Conservation (phyloP, 139 green algal genomes). For the Coelastrella sp. region DNA sequence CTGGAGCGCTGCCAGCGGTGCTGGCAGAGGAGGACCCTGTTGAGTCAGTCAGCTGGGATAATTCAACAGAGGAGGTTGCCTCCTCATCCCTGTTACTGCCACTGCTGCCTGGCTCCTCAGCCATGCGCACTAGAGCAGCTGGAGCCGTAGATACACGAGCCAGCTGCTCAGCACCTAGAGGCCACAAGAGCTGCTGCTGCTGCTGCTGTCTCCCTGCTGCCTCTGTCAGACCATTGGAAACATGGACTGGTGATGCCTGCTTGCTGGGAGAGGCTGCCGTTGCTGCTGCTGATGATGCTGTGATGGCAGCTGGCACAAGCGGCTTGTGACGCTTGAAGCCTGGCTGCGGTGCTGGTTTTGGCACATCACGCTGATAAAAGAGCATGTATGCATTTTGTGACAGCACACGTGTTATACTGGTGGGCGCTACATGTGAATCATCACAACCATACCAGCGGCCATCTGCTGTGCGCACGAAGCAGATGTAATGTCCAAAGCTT, state of each 20-base stretch:
- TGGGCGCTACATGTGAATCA: constrained; percentile 44
- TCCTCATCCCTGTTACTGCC: constrained; percentile 27
- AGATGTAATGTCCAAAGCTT: constrained; percentile 52
- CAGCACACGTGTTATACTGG: neutral
- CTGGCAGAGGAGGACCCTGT: neutral
- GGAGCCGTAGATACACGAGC: constrained; percentile 38
- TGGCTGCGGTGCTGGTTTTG: constrained; percentile 43
- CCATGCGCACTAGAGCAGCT: constrained; percentile 37
- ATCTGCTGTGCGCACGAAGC: constrained; percentile 34
- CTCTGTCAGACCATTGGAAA: neutral
- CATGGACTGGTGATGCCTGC: neutral
- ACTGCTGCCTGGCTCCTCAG: constrained; percentile 19
- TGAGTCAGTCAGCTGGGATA: neutral
- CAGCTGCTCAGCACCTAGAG: constrained; percentile 7
- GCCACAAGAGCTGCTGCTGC: constrained; percentile 2
- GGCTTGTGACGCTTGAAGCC: constrained; percentile 15
- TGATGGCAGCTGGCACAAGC: neutral
- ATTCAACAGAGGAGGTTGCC: neutral
- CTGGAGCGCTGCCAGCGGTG: neutral
- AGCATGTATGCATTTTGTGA: constrained; percentile 62
- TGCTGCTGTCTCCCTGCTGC: constrained; percentile 18
- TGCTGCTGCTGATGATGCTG: neutral
- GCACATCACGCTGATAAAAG: constrained; percentile 56
- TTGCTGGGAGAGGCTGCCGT: constrained; percentile 31
- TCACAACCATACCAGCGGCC: constrained; percentile 60